phyloP scores from a whole-genome alignment of 257 asterid species.

The Linderniella brevidens region DNA sequence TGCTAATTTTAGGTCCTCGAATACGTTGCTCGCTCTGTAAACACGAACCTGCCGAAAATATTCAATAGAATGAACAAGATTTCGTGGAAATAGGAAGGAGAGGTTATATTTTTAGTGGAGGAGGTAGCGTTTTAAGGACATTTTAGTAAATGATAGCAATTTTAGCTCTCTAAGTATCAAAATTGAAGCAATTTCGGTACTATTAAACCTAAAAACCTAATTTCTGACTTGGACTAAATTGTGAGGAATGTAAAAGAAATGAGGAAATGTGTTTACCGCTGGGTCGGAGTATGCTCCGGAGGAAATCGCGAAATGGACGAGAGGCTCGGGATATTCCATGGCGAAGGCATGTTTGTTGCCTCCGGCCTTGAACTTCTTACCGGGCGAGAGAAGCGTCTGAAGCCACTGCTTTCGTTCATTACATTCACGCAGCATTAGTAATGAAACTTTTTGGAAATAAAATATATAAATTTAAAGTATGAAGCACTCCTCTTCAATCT shows the following conservation, averaged over 20 bases:
- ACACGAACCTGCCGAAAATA: conserved; percentile 39
- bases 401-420: conserved; percentile 48
- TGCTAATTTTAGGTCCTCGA: conserved; percentile 52
- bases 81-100: no score
- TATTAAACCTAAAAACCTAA: no score
- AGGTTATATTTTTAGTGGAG: no score
- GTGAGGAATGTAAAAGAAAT: no score
- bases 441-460: not conserved
- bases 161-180: no score
- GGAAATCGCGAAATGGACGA: conserved; percentile 77
- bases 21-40: conserved; percentile 42
- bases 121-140: no score
- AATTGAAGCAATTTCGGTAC: no score
- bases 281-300: conserved; percentile 78
- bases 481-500: no score
- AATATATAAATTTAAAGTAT: no score
- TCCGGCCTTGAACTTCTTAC: conserved; percentile 46
- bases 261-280: conserved; percentile 25
- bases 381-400: conserved; percentile 56
- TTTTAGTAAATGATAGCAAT: no score
- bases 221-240: no score
- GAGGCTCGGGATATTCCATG: conserved; percentile 78
- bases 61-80: no score
- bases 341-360: conserved; percentile 36
- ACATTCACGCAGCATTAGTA: not conserved